A percentile compares a stretch with the other conserved stretches of the same genome.
phyloP scores from a whole-genome alignment of 192 early-diverging fungal genomes.

The Backusella tuberculispora region DNA sequence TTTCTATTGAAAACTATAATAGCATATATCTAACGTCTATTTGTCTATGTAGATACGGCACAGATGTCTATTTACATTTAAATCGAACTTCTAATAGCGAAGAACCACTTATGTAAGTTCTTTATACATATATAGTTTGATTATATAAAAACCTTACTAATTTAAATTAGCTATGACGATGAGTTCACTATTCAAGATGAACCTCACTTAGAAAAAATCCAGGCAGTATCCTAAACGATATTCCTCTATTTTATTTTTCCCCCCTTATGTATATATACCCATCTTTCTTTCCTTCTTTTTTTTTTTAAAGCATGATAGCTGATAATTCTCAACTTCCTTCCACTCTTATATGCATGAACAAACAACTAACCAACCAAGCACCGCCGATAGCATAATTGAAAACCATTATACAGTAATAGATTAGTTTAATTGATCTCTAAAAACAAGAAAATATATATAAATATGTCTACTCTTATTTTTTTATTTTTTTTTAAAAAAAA shows the following conservation, averaged over 20 bases:
- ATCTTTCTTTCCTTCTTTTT: no score
- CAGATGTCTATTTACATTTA: constrained; percentile 94
- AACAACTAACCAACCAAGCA: background rate
- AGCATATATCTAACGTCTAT: constrained; percentile 8
- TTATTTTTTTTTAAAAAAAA: background rate
- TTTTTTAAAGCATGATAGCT: background rate
- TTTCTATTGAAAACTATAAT: constrained; percentile 4
- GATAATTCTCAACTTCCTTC: background rate
- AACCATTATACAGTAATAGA: background rate
- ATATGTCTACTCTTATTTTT: background rate
- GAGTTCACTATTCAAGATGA: background rate
- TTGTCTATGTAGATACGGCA: constrained; percentile 63
- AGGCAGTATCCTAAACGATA: background rate
- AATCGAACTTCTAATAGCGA: constrained; percentile 87
- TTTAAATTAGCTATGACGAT: constrained; percentile 4
- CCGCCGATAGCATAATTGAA: background rate
- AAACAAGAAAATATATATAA: background rate
- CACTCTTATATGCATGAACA: background rate
- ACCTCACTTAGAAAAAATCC: background rate
- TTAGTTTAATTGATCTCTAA: background rate
- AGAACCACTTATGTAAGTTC: constrained; percentile 72
- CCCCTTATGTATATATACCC: background rate
- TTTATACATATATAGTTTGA: background rate
- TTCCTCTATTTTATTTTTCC: background rate
- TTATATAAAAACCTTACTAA: background rate